Base-by-base conservation (phyloP, 163 green algal species). In the Scenedesmus sp. region DNA sequence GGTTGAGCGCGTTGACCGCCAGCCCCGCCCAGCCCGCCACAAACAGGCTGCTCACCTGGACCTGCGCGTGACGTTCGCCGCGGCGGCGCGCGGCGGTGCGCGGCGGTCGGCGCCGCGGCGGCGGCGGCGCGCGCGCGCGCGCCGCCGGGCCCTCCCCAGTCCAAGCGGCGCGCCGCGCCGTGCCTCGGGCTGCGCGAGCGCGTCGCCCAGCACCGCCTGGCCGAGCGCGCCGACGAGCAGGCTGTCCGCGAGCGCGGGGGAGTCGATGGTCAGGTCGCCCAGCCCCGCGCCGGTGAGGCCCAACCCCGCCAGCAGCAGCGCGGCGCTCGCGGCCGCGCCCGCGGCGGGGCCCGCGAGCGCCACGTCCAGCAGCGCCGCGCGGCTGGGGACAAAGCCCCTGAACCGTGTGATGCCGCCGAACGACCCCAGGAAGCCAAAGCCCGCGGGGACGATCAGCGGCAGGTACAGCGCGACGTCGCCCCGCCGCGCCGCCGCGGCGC, bases 371-470 rank as follows among this genome's bases (percentile, higher is more conserved):
- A 80, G 58, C n/a, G 60, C 63, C 26, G 58, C 45, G 9, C 80
- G 33, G 74, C 83, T 56, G 20, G 74, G 74, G n/a, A 82, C 44
- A 63, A 86, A 86, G 60, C 66, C 64, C 63, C 87, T 90, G 81
- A 96, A 88, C 54, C 92, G 84, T 1, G 90, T 97, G 77, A 97
- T 92, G 64, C 87, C 85, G 11, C 93, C 93, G 80, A 97, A 95
- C 72, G 71, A 89, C 34, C 92, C 92, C 45, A 97, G 67, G 71
- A 96, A 87, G 17, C 91, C 92, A 74, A 96, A 89, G 1, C 90
- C 89, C 24, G 92, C 89, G 18, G 93, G 93, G 11, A 97, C 74
- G 36, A 95, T 87, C 48, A 97, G 87, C 18, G 92, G 91, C 26
- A 87, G 85, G 47, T 90, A 91, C 17, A 96, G 86, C 72, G 90